phyloP scores from a whole-genome alignment of 2,329 filamentous ascomycete genomes.

The Pseudocercospora pini-densiflorae region DNA sequence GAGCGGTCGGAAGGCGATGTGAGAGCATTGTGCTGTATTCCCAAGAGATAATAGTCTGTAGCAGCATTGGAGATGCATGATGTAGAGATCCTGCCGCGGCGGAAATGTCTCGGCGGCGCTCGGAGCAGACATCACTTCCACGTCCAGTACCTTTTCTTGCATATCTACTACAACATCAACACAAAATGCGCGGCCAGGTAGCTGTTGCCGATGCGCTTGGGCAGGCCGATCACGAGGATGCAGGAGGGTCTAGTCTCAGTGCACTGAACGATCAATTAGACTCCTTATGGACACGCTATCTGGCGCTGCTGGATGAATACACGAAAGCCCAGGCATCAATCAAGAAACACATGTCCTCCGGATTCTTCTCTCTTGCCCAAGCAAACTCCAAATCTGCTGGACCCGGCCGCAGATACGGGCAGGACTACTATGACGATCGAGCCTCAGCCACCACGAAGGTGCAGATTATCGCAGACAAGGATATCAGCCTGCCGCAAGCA shows the following conservation, averaged over 20 bases:
- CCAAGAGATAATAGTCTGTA: background rate
- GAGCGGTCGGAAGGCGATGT: slow-evolving; percentile 16
- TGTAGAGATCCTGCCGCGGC: background rate
- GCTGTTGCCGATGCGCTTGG: background rate
- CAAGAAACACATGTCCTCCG: slow-evolving; percentile 56
- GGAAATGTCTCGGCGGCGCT: background rate
- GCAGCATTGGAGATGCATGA: background rate
- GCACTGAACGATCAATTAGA: slow-evolving; percentile 59
- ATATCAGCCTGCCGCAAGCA: background rate
- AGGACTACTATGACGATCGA: slow-evolving; percentile 72
- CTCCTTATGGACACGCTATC: slow-evolving; percentile 66
- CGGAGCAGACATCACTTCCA: background rate
- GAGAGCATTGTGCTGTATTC: slow-evolving; percentile 29
- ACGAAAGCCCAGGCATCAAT: slow-evolving; percentile 62
- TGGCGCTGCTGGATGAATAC: slow-evolving; percentile 70
- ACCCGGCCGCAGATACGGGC: slow-evolving; percentile 63
- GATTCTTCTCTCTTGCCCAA: slow-evolving; percentile 64
- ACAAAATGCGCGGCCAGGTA: slow-evolving; percentile 2
- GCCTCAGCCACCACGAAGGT: slow-evolving; percentile 20
- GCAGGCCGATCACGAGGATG: background rate
- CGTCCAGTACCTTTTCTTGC: background rate
- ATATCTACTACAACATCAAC: background rate
- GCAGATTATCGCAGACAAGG: slow-evolving; percentile 2
- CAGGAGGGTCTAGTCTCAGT: background rate
- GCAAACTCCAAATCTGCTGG: slow-evolving; percentile 69